Conservation (phyloP, 352 stramenopile species). For the Phytophthora syringae region DNA sequence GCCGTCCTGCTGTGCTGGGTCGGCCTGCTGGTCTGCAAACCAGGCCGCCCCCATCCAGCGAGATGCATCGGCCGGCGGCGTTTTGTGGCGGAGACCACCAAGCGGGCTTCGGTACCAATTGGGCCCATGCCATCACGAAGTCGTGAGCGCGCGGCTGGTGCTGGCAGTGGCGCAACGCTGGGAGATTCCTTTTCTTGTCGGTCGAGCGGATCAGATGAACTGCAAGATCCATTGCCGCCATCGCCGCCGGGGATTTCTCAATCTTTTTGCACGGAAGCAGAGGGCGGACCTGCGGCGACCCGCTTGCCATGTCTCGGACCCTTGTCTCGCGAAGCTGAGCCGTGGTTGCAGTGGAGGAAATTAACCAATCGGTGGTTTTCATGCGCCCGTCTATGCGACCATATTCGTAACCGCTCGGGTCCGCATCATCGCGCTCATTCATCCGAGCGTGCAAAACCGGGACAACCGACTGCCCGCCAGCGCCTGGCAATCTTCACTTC, state of each 20-base stretch:
- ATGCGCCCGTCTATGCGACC: neutral
- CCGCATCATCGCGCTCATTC: conserved; percentile 26
- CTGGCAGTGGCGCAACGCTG: neutral
- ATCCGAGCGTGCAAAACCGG: conserved; percentile 14
- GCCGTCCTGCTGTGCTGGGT: neutral
- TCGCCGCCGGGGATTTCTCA: conserved; percentile 7
- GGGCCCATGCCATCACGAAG: conserved; percentile 25
- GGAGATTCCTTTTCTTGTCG: conserved; percentile 15
- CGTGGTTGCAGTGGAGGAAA: conserved; percentile 21
- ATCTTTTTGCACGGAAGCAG: neutral
- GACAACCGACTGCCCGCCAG: conserved; percentile 5
- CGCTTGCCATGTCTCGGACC: conserved; percentile 23
- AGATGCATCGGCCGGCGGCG: conserved; percentile 7
- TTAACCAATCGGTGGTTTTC: conserved; percentile 1
- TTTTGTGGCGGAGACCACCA: conserved; percentile 6
- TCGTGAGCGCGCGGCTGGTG: conserved; percentile 18
- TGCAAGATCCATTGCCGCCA: neutral
- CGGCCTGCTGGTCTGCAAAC: conserved; percentile 1
- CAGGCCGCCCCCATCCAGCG: conserved; percentile 12
- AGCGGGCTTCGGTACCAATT: conserved; percentile 9
- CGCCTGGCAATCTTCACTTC: conserved; percentile 17
- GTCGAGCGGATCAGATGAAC: neutral
- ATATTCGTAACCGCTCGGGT: conserved; percentile 27
- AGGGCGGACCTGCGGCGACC: too few relatives aligned
- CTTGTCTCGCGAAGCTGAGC: too few relatives aligned